A percentile compares a stretch with the other conserved stretches of the same genome.
Conservation (phyloP, 2,329 filamentous ascomycete genomes). For the Trichophyton equinum region DNA sequence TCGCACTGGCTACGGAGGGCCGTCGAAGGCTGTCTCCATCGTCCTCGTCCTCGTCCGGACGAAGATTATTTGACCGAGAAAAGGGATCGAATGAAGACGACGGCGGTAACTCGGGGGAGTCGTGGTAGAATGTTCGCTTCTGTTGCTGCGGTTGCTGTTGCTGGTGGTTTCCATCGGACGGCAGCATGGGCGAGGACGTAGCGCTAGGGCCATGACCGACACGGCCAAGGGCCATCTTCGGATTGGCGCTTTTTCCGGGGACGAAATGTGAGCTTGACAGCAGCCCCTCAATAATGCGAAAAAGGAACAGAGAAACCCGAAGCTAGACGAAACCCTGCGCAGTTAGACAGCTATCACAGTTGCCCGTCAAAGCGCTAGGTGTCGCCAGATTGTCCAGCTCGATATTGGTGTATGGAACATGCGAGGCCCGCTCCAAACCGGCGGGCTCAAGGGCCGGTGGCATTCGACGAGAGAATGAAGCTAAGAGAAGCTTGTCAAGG, state of each 20-base stretch:
- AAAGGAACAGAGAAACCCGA: not conserved
- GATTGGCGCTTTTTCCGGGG: constrained; percentile 2
- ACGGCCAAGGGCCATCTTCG: not conserved
- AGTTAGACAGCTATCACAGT: not conserved
- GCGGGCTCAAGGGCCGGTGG: not conserved
- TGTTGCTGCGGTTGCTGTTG: too few relatives aligned
- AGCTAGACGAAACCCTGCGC: not conserved
- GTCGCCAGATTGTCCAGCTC: not conserved
- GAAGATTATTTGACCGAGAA: constrained; percentile 17
- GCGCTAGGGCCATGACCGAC: constrained; percentile 2
- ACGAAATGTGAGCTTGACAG: not conserved
- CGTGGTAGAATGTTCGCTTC: constrained; percentile 7
- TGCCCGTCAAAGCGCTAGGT: not conserved
- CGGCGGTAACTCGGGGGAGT: constrained; percentile 22
- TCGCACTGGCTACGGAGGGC: constrained; percentile 71
- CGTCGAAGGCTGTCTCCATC: constrained; percentile 57
- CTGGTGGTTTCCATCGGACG: constrained; percentile 4
- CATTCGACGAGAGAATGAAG: not conserved
- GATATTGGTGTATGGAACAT: not conserved
- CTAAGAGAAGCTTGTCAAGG: not conserved
- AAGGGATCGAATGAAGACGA: constrained; percentile 53
- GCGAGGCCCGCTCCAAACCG: not conserved
- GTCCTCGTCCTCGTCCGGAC: constrained; percentile 8
- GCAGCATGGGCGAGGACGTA: constrained; percentile 1
- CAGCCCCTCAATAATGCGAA: not conserved